Evolutionary conservation across 306 rosid genomes (phyloP).

Genomic region (Corylus americana): DNA sequence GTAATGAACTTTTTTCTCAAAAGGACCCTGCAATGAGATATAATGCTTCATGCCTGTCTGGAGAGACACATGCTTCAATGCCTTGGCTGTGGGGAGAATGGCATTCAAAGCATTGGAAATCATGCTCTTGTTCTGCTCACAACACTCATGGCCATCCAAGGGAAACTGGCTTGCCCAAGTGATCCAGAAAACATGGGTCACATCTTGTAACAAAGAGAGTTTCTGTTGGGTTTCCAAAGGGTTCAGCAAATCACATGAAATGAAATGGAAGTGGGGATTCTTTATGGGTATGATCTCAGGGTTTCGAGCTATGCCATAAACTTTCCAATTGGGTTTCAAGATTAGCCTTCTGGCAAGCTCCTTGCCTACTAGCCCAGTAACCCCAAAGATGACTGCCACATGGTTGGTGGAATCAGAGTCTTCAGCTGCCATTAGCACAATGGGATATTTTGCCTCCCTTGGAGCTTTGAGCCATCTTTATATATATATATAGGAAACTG

Average conservation of each 20-base stretch:
- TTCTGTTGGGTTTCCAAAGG: constrained; percentile 53
- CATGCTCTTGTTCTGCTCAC: constrained; percentile 71
- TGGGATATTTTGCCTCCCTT: constrained; percentile 16
- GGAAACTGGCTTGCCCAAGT: constrained; percentile 90
- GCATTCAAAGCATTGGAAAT: constrained; percentile 66
- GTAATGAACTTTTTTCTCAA: constrained; percentile 18
- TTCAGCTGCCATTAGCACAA: constrained; percentile 43
- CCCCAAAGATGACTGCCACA: constrained; percentile 85
- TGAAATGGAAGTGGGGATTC: constrained; percentile 61
- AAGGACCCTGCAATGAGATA: constrained; percentile 53
- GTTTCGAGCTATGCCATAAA: constrained; percentile 81
- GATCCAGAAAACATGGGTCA: constrained; percentile 86
- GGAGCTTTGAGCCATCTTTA: constrained; percentile 38
- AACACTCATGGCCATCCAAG: constrained; percentile 51
- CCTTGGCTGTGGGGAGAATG: constrained; percentile 44
- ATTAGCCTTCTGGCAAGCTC: constrained; percentile 57
- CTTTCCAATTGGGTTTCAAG: constrained; percentile 65
- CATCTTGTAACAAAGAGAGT: constrained; percentile 55
- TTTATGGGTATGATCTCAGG: constrained; percentile 38
- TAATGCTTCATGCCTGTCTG: constrained; percentile 96
- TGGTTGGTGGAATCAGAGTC: constrained; percentile 25
- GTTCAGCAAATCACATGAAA: constrained; percentile 73
- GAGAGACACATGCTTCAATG: constrained; percentile 73
- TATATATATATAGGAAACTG: constrained; percentile 7
- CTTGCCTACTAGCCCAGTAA: constrained; percentile 83